Percentiles rank a stretch among this genome's conserved stretches.
phyloP scores from a whole-genome alignment of 192 early-diverging fungal genomes.

The Rhizophlyctis rosea region DNA sequence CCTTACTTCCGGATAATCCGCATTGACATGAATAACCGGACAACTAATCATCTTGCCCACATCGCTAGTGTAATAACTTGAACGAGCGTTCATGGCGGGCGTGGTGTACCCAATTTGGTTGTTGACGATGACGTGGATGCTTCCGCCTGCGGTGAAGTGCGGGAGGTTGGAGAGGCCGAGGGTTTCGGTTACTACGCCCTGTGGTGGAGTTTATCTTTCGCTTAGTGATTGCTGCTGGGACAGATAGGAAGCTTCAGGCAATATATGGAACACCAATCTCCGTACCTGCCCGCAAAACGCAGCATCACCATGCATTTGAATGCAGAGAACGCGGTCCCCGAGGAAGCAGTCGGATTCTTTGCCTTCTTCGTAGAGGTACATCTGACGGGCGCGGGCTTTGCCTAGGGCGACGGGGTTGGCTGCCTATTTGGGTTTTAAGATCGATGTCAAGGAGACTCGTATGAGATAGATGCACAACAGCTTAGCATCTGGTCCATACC shows the following conservation, averaged over 20 bases:
- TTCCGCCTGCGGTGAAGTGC: constrained; percentile 92
- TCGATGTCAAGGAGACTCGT: too few relatives aligned
- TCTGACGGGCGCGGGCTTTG: constrained; percentile 93
- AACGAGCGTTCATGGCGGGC: constrained; percentile 91
- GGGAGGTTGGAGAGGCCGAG: constrained; percentile 92
- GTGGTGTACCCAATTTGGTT: constrained; percentile 97
- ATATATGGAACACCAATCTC: too few relatives aligned
- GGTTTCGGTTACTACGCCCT: constrained; percentile 93
- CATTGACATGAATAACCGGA: constrained; percentile 95
- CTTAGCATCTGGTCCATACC: constrained; percentile 3
- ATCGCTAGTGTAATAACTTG: constrained; percentile 87
- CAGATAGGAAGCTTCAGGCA: too few relatives aligned
- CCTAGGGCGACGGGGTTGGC: constrained; percentile 95
- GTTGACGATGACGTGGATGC: constrained; percentile 96
- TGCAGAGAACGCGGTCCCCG: constrained; percentile 90
- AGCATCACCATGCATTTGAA: constrained; percentile 95
- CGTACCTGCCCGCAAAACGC: constrained; percentile 49
- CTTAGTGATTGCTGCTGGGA: too few relatives aligned
- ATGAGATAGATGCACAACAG: neutral
- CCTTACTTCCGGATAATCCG: constrained; percentile 74
- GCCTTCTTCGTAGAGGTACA: constrained; percentile 66
- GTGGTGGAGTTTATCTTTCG: too few relatives aligned
- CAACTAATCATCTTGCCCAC: constrained; percentile 96
- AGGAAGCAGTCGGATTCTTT: constrained; percentile 73
- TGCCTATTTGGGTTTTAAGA: too few relatives aligned